Conservation (phyloP, 192 early-diverging fungal species). For the Backusella circina region DNA sequence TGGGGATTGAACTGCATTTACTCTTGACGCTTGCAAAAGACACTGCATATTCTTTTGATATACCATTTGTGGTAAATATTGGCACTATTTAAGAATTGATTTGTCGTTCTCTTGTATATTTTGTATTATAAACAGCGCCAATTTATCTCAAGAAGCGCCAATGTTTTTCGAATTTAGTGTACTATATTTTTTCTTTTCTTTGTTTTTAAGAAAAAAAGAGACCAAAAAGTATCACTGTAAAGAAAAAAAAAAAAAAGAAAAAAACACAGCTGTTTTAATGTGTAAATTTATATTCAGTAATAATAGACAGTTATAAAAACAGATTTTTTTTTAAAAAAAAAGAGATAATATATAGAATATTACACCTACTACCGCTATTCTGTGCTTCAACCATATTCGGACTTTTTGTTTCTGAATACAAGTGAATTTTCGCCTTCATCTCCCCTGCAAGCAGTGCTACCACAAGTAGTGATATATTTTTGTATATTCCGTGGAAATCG, state of each 20-base stretch:
- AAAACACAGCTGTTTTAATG: neutral
- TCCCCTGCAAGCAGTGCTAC: neutral
- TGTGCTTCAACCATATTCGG: neutral
- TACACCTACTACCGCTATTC: neutral
- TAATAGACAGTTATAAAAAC: neutral
- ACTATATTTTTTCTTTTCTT: neutral
- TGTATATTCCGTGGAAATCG: conserved; percentile 2
- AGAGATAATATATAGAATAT: neutral
- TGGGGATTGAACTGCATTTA: neutral
- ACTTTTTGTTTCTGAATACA: neutral
- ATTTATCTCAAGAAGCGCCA: too few species aligned
- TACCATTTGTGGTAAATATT: too few species aligned
- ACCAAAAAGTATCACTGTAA: neutral
- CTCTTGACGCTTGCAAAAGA: neutral
- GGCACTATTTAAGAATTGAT: too few species aligned
- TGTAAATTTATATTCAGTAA: neutral
- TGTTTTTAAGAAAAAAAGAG: neutral
- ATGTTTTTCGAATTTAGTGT: too few species aligned
- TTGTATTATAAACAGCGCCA: too few species aligned
- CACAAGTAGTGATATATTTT: neutral
- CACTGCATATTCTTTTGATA: too few species aligned
- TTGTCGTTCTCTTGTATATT: too few species aligned
- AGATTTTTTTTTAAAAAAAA: neutral
- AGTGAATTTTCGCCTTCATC: neutral
- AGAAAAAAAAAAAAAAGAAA: neutral